Evolutionary conservation across 169 alveolate genomes (phyloP).

Genomic region (Eimeria brunetti): DNA sequence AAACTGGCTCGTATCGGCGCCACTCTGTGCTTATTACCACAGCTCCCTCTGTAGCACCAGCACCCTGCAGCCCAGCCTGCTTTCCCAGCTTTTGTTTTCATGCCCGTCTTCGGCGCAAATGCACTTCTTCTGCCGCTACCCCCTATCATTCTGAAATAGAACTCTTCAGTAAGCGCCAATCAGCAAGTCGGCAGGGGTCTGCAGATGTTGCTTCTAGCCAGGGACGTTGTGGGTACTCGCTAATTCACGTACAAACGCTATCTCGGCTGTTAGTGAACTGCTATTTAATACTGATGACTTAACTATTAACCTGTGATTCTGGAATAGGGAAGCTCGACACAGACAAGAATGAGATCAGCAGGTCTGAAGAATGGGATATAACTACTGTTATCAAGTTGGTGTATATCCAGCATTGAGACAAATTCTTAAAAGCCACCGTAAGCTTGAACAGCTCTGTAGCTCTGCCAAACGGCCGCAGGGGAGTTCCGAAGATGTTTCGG

Average conservation of each 20-base stretch:
- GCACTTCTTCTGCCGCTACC: background rate
- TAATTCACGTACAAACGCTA: background rate
- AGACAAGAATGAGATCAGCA: background rate
- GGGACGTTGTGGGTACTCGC: background rate
- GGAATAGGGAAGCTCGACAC: background rate
- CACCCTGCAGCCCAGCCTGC: background rate
- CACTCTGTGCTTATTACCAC: background rate
- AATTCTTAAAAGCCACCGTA: background rate
- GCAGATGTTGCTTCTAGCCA: background rate
- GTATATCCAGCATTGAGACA: background rate
- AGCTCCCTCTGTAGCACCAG: background rate
- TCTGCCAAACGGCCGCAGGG: background rate
- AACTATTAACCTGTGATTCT: background rate
- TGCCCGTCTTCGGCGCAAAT: background rate
- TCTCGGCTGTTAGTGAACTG: background rate
- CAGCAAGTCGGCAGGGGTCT: background rate
- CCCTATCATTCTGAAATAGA: too few relatives aligned
- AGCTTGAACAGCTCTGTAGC: background rate
- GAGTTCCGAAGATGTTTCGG: background rate
- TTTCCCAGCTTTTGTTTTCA: background rate
- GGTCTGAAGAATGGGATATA: background rate
- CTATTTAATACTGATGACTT: background rate
- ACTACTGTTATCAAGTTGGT: background rate
- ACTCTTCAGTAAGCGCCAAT: background rate
- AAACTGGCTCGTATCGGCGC: background rate